Evolutionary conservation across 176 grass and related monocot species (phyloP), one percentile per base, ranked within the genome.

Genomic region (Thalia dealbata): DNA sequence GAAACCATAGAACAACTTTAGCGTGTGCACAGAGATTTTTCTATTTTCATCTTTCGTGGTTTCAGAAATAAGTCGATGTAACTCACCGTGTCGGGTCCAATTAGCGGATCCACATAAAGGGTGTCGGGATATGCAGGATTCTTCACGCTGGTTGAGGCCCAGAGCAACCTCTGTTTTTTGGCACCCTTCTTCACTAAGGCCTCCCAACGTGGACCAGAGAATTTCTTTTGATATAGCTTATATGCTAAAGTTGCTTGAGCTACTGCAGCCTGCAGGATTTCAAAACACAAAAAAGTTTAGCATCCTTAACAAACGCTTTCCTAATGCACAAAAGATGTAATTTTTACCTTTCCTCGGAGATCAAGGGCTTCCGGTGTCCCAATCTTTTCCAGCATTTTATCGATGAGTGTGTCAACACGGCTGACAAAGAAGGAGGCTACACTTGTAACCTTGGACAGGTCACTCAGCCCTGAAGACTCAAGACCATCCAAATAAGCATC

Each of bases 391-490:
- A 99, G 90, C 87, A 86, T 78, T 85, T 99, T 99, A 76, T 99
- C 95, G 67, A 99, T 67, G 63, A 99, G 90, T 24, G 32, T 73
- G 84, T 99, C 95, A 7, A 99, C 95, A 75, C 95, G 85, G 24
- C 95, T 99, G 60, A 99, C 95, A 72, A 99, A 99, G 75, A 99
- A 99, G 6, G 95, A 99, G 26, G 95, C 95, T 13, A 99, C 95
- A 85, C 95, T 99, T 43, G 90, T 99, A 16, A 99, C 75, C 74
- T 86, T 89, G n/a, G 95, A 93, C 15, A 99, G 76, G 77, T 99
- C 87, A 51, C 78, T 88, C 83, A 91, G 81, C 62, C 95, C 90
- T 70, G 95, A 99, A 60, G 87, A 85, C 77, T 99, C 95, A 38
- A 99, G 90, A 6, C 95, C 95, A 35, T 88, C 90, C 32, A 99